Conservation (phyloP, 805 yeast species). For the Cyberlindnera mycetangii region DNA sequence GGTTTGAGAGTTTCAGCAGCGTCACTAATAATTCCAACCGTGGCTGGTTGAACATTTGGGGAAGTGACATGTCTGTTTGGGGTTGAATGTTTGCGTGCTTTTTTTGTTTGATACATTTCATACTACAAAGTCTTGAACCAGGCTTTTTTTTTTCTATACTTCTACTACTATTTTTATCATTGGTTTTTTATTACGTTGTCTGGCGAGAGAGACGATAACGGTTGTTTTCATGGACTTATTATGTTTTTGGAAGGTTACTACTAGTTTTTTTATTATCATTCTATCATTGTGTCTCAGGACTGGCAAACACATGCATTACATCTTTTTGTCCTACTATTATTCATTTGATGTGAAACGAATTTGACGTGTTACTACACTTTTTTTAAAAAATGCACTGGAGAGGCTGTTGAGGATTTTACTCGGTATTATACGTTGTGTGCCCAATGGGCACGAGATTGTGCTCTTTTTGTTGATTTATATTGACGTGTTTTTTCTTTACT, state of each 20-base stretch:
- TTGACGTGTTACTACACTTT: constrained; percentile 3
- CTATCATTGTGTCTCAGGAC: constrained; percentile 1
- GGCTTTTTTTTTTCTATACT: background rate
- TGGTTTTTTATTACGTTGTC: constrained; percentile 1
- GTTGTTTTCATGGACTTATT: constrained; percentile 3
- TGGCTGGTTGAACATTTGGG: constrained; percentile 31
- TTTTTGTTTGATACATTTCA: background rate
- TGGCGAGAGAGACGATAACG: constrained; percentile 4
- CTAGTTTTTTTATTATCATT: constrained; percentile 1
- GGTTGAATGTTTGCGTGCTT: constrained; percentile 19
- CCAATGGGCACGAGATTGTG: background rate
- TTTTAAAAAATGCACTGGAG: background rate
- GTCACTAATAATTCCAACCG: constrained; percentile 12
- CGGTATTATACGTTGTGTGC: constrained; percentile 1
- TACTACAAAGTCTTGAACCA: background rate
- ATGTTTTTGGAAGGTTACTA: constrained; percentile 4
- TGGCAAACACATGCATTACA: constrained; percentile 1
- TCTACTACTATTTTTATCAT: background rate
- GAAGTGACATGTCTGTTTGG: constrained; percentile 32
- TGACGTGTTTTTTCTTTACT: background rate
- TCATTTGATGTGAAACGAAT: constrained; percentile 8
- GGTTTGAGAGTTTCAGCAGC: constrained; percentile 6
- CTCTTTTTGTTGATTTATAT: background rate
- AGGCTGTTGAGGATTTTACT: background rate
- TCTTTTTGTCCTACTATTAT: constrained; percentile 3